Evolutionary conservation across 108 stramenopile species (phyloP), one percentile per base, ranked within the genome.

Genomic region (Nitzschia inconspicua): DNA sequence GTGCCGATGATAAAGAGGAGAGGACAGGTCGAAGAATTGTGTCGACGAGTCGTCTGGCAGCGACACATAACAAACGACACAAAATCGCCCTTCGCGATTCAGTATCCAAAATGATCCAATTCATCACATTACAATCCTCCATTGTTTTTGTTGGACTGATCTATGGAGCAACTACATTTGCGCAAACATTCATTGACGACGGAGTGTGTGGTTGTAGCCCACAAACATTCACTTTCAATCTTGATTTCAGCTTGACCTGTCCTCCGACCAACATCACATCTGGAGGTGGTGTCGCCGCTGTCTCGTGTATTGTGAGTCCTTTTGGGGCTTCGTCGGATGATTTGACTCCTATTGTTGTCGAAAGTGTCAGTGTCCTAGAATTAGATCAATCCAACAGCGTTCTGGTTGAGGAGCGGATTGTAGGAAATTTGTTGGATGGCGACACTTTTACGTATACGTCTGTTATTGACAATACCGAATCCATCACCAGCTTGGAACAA

Each of bases 141-240:
- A n/a, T n/a, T n/a, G n/a, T n/a, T n/a, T n/a, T n/a, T n/a, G n/a
- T n/a, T n/a, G n/a, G n/a, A n/a, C n/a, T n/a, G n/a, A n/a, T n/a
- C n/a, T n/a, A n/a, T n/a, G n/a, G n/a, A n/a, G n/a, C n/a, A n/a
- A n/a, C n/a, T n/a, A n/a, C n/a, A n/a, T n/a, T n/a, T n/a, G n/a
- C n/a, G n/a, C n/a, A n/a, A n/a, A n/a, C n/a, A n/a, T n/a, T n/a
- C n/a, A 59, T 49, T 23, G 66, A 57, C 0, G 34, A 35, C 4
- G 70, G 63, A 20, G 34, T 67, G 14, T 75, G 73, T 60, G 55
- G 57, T 24, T 75, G 73, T 46, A 31, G 67, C 10, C 73, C 78
- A 8, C 24, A 54, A 26, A 49, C 34, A 18, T 79, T 72, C 40
- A 58, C 60, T n/a, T 71, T 71, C 31, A 51, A 32, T 3, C 43